phyloP scores from a whole-genome alignment of 1,284 basidiomycete species.

The Boletellus sp. region DNA sequence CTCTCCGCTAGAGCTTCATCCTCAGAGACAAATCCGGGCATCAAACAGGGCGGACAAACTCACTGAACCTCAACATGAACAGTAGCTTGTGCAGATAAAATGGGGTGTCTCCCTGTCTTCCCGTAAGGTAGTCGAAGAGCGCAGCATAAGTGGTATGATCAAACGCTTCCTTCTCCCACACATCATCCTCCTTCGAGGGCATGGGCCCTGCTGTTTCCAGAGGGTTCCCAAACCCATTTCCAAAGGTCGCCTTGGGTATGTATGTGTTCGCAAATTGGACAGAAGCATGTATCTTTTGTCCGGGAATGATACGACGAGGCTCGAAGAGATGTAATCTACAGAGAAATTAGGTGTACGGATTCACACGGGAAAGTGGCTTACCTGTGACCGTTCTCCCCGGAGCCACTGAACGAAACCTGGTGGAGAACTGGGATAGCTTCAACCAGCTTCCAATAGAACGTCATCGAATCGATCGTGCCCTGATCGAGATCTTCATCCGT shows the following conservation, averaged over 20 bases:
- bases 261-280: constrained; percentile 12
- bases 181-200: constrained; percentile 6
- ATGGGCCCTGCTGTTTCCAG: constrained; percentile 13
- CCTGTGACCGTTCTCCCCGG: constrained; percentile 7
- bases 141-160: constrained; percentile 5
- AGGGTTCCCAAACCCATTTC: constrained; percentile 12
- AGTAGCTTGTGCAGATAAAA: constrained; percentile 11
- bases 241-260: constrained; percentile 12
- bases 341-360: background rate
- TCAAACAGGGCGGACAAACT: background rate
- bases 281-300: constrained; percentile 21
- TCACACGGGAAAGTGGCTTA: background rate
- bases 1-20: constrained; percentile 6
- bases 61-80: constrained; percentile 15
- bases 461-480: constrained; percentile 19
- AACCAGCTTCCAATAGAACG: constrained; percentile 14
- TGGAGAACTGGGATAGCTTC: constrained; percentile 23
- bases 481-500: constrained; percentile 13
- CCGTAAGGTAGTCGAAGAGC: constrained; percentile 12
- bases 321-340: constrained; percentile 9
- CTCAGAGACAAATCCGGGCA: background rate
- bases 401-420: constrained; percentile 13
- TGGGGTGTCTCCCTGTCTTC: constrained; percentile 9
- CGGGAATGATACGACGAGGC: constrained; percentile 17
- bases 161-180: constrained; percentile 15